These are phyloP conservation scores for Bombardia bombarda DNA, from an alignment of 495 filamentous ascomycete species.

Conservation along the genomic window DNA sequence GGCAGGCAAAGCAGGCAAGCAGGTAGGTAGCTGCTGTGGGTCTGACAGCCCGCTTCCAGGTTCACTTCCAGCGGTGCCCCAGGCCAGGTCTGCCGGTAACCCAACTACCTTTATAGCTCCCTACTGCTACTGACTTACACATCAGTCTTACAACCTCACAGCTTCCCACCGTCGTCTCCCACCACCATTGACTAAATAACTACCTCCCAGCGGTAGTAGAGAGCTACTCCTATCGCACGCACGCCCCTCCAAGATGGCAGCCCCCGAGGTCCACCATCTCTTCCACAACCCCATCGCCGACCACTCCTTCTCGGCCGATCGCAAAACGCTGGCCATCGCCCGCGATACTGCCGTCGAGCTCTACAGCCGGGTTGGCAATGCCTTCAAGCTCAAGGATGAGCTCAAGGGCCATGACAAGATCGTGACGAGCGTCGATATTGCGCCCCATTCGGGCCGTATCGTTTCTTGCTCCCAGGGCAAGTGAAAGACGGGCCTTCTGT, in stretches of 20 bases:
- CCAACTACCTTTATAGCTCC: conserved; percentile 7
- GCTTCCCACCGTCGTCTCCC: conserved; percentile 3
- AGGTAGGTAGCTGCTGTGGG: too few relatives aligned
- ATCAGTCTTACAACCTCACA: conserved; percentile 2
- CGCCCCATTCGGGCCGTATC: conserved; percentile 79
- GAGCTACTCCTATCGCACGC: conserved; percentile 90
- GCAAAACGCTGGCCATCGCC: conserved; percentile 79
- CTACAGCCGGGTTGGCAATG: conserved; percentile 63
- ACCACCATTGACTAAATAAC: conserved; percentile 1
- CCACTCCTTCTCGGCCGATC: conserved; percentile 94
- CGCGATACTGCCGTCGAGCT: conserved; percentile 89
- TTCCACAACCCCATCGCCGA: conserved; percentile 95
- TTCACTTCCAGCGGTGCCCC: too few relatives aligned
- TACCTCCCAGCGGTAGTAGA: conserved; percentile 72
- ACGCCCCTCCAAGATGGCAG: conserved; percentile 51
- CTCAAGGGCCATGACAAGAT: conserved; percentile 94
- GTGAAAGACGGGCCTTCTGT: too few relatives aligned
- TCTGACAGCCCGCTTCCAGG: too few relatives aligned
- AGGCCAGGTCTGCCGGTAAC: neutral
- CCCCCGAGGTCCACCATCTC: conserved; percentile 89
- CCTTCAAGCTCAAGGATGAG: conserved; percentile 82
- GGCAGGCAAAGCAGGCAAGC: too few relatives aligned
- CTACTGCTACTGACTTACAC: conserved; percentile 4
- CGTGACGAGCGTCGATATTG: conserved; percentile 93
- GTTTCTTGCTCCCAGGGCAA: conserved; percentile 94